phyloP scores from a whole-genome alignment of 2,329 filamentous ascomycete genomes.

The Trichoderma gracile region DNA sequence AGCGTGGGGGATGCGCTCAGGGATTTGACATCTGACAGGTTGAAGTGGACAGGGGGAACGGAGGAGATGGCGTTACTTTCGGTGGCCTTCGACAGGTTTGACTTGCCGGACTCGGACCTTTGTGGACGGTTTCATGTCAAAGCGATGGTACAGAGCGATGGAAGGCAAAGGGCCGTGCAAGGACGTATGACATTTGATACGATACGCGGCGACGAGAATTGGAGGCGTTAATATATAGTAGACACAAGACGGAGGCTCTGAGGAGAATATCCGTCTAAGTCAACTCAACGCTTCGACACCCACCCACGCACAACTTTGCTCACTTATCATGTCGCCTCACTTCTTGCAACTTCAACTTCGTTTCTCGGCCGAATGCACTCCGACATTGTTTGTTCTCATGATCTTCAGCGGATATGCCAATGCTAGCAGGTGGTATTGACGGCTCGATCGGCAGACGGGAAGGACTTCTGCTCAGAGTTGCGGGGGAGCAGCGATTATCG shows the following conservation, averaged over 20 bases:
- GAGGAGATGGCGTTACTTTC: not conserved
- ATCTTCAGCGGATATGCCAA: not conserved
- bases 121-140: not conserved
- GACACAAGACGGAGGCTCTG: too few relatives aligned
- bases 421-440: not conserved
- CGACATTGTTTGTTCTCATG: not conserved
- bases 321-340: too few relatives aligned
- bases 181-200: too few relatives aligned
- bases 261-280: too few relatives aligned
- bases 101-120: not conserved
- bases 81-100: not conserved
- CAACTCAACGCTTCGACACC: too few relatives aligned
- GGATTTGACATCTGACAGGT: conserved; percentile 5
- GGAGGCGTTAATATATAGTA: too few relatives aligned
- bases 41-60: not conserved
- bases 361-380: not conserved
- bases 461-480: not conserved
- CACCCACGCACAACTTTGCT: too few relatives aligned
- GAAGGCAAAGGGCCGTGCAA: too few relatives aligned
- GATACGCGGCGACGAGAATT: too few relatives aligned
- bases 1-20: conserved; percentile 11
- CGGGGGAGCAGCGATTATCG: not conserved
- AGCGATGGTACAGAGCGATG: not conserved
- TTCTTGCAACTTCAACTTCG: too few relatives aligned
- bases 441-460: not conserved